Conservation (phyloP, 441 rosid species). For the Pelargonium citronellum region DNA sequence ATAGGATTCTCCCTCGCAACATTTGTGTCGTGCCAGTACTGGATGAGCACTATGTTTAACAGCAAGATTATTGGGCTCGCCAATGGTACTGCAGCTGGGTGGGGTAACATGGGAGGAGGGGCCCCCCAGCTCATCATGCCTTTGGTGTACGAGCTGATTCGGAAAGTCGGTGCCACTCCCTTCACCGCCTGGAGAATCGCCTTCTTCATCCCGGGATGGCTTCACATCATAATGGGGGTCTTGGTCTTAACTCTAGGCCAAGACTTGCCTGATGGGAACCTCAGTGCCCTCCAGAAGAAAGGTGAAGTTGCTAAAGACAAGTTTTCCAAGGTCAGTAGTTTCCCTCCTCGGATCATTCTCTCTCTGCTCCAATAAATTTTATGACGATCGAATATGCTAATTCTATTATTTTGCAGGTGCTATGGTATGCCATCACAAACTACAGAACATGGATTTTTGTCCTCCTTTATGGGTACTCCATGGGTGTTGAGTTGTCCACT, state of each 20-base stretch:
- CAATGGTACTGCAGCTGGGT: conserved; percentile 82
- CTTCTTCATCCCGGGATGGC: conserved; percentile 72
- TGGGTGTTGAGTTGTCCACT: conserved; percentile 73
- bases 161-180: conserved; percentile 51
- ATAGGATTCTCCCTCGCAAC: conserved; percentile 84
- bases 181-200: conserved; percentile 91
- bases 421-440: conserved; percentile 67
- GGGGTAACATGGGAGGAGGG: conserved; percentile 95
- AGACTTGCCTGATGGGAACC: conserved; percentile 82
- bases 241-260: conserved; percentile 69
- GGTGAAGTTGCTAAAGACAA: conserved; percentile 66
- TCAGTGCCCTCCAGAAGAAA: conserved; percentile 51
- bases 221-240: conserved; percentile 60
- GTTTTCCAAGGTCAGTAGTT: conserved; percentile 50
- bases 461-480: conserved; percentile 73
- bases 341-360: neutral
- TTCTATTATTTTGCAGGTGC: conserved; percentile 35
- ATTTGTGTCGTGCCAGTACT: conserved; percentile 77
- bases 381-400: neutral
- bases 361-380: neutral
- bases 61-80: conserved; percentile 72
- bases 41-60: conserved; percentile 95
- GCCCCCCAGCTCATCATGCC: conserved; percentile 84
- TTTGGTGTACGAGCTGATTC: conserved; percentile 54
- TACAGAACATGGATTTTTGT: conserved; percentile 81